Base-by-base conservation (phyloP, 202 grass and related monocot species). In the Alloteropsis angusta region DNA sequence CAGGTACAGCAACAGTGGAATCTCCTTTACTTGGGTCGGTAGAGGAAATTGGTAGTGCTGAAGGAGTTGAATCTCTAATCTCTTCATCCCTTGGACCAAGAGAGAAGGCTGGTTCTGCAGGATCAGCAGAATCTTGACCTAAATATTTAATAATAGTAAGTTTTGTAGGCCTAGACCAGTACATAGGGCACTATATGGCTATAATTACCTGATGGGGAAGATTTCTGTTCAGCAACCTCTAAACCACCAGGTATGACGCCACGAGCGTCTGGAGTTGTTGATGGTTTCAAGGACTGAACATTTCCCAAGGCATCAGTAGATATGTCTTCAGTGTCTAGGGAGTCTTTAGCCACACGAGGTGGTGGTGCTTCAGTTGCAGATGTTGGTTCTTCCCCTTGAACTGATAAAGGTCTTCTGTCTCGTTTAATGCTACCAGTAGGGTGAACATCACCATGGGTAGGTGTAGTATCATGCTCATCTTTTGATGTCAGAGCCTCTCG, bases 51-150 rank as follows among this genome's bases (percentile, higher is more conserved):
- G 25, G 12, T 50, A 11, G 45, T 6, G 30, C 46, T 36, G 19
- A 17, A 65, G 75, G 45, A 65, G 32, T 4, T 23, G 19, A 39
- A 65, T 78, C 75, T 65, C 75, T 50, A 50, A 53, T 14, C 16
- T 68, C 60, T 39, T 68, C 21, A 10, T 42, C 59, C 25, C 15
- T 9, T 68, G 63, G 71, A 7, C 41, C 60, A 32, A 5, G 26
- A 6, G 50, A 67, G n/a, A 7, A 57, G 65, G 59, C 3, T 14
- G 71, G 43, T 14, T 38, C 37, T 67, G 12, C 43, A 41, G 49
- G 25, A 36, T 67, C 17, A 41, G 62, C 49, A 67, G 49, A 68
- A 80, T 74, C 77, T 75, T 75, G 61, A 82, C 34, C 72, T 82
- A 58, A 30, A 84, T 79, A 22, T 45, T 64, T 65, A 38, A 53